phyloP scores from a whole-genome alignment of 352 stramenopile species.

The Blastocystis sp. region DNA sequence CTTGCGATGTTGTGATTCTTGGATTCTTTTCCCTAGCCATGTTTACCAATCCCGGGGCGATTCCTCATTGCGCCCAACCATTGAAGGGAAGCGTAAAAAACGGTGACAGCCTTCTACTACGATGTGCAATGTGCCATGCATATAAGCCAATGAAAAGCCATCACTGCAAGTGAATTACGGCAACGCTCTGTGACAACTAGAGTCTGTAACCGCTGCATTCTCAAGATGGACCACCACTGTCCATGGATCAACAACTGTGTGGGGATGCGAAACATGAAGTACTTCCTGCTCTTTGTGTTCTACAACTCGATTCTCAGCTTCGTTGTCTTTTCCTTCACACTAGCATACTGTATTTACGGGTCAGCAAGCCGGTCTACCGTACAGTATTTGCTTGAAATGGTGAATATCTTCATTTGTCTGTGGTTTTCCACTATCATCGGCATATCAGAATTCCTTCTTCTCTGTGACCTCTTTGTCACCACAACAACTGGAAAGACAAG shows the following conservation, averaged over 20 bases:
- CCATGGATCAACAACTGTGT: constrained; percentile 57
- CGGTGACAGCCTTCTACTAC: not conserved
- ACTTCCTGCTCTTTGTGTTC: constrained; percentile 40
- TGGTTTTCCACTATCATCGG: constrained; percentile 10
- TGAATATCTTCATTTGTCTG: not conserved
- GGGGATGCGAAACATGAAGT: constrained; percentile 53
- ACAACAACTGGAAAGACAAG: not conserved
- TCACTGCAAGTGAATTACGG: constrained; percentile 13
- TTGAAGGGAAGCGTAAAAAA: not conserved
- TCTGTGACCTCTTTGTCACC: not conserved
- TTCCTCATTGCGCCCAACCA: constrained; percentile 21
- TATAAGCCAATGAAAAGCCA: constrained; percentile 23
- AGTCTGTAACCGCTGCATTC: constrained; percentile 59
- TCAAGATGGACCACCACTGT: constrained; percentile 63
- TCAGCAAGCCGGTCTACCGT: not conserved
- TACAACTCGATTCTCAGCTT: constrained; percentile 14
- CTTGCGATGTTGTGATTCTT: not conserved
- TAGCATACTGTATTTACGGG: not conserved
- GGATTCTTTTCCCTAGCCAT: not conserved
- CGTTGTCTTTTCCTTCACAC: not conserved
- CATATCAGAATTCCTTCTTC: not conserved
- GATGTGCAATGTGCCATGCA: constrained; percentile 33
- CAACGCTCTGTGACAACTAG: not conserved
- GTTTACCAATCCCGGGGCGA: constrained; percentile 32
- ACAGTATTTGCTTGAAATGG: not conserved